These are phyloP conservation scores for Fusarium nurragi DNA, from an alignment of 2,329 filamentous ascomycete genomes.

Conservation along the genomic window DNA sequence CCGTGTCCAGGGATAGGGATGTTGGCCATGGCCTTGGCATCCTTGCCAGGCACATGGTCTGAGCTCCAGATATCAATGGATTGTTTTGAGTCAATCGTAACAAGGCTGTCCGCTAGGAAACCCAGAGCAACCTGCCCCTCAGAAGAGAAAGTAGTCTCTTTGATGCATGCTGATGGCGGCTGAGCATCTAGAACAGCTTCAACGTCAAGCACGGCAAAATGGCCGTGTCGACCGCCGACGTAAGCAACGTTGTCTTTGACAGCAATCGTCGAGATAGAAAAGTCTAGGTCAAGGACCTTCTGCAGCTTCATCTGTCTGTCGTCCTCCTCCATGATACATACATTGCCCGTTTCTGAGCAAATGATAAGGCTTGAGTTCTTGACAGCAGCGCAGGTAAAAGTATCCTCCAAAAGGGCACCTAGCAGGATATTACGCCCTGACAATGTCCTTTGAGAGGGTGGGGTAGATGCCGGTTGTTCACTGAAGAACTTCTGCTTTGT, in stretches of 20 bases:
- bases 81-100: slow-evolving; percentile 79
- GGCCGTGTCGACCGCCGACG: slow-evolving; percentile 73
- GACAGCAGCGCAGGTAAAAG: slow-evolving; percentile 79
- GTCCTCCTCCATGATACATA: slow-evolving; percentile 87
- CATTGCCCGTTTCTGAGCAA: slow-evolving; percentile 85
- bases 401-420: slow-evolving; percentile 81
- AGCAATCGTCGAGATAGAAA: slow-evolving; percentile 73
- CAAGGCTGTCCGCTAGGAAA: slow-evolving; percentile 71
- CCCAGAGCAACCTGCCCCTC: slow-evolving; percentile 72
- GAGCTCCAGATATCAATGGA: slow-evolving; percentile 75
- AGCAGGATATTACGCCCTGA: slow-evolving; percentile 88
- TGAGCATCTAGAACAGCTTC: slow-evolving; percentile 57
- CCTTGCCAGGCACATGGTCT: slow-evolving; percentile 55
- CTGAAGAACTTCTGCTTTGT: slow-evolving; percentile 66
- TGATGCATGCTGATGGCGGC: slow-evolving; percentile 49
- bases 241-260: slow-evolving; percentile 68
- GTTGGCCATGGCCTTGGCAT: slow-evolving; percentile 52
- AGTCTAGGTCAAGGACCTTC: slow-evolving; percentile 72
- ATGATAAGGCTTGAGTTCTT: slow-evolving; percentile 78
- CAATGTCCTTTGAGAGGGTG: slow-evolving; percentile 67
- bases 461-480: slow-evolving; percentile 51
- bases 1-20: slow-evolving; percentile 70
- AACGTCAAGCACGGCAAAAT: slow-evolving; percentile 64
- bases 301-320: slow-evolving; percentile 76
- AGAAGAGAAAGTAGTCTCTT: slow-evolving; percentile 51